These are phyloP conservation scores for Bruguiera sexangula DNA, from an alignment of 345 rosid species.

Conservation along the genomic window DNA sequence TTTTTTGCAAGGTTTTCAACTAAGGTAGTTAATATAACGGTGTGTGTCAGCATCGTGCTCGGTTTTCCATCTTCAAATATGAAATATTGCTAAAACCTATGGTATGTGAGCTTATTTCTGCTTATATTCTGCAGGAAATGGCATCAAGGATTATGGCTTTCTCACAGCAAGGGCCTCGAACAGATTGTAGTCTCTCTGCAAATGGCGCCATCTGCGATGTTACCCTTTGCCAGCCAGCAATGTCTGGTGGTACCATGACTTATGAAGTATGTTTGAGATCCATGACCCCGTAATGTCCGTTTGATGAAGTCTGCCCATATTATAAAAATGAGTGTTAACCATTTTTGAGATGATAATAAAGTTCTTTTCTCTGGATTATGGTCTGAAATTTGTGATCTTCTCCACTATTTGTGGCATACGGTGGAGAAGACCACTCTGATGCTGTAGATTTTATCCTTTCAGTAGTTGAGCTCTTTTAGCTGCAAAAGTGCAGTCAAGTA, in stretches of 20 bases:
- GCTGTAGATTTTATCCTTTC: no score
- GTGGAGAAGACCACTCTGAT: no score
- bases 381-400: no score
- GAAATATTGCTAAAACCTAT: not conserved
- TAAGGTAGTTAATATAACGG: no score
- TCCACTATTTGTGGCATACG: no score
- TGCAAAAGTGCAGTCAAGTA: no score
- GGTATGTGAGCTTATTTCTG: not conserved
- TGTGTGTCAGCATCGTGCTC: not conserved
- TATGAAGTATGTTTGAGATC: conserved; percentile 55
- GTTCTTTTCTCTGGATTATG: no score
- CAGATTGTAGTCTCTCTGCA: conserved; percentile 82
- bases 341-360: no score
- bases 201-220: conserved; percentile 74
- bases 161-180: conserved; percentile 77
- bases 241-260: conserved; percentile 50
- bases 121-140: conserved; percentile 57
- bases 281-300: not conserved
- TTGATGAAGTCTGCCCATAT: not conserved
- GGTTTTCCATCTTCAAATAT: not conserved
- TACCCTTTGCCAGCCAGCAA: conserved; percentile 60
- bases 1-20: no score
- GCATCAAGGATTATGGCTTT: conserved; percentile 64
- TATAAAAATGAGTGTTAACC: conserved; percentile 2
- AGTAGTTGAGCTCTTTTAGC: no score